Base-by-base conservation (phyloP, 768 basidiomycete species). In the Phanerodontia chrysosporium region DNA sequence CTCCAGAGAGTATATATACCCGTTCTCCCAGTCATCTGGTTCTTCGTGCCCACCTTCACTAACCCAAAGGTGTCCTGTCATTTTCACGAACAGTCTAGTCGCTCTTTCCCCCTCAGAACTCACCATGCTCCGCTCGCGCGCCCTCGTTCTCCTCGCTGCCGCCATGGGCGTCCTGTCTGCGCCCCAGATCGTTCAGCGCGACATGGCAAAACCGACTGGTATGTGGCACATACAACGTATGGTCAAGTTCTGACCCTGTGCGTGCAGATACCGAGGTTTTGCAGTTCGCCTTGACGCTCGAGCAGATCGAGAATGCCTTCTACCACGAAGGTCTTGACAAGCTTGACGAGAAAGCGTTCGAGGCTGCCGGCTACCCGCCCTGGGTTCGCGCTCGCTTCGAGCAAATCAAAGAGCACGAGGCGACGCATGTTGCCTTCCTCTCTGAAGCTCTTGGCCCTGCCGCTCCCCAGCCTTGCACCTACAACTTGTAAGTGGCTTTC, bases 371-470 rank as follows among this genome's bases (percentile, higher is more conserved):
- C 1, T 82, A 80, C 65, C 73, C 75, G 49, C 51, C 73, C 49
- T 82, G 78, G 76, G 81, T 81, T 45, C 75, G 80, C 51, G 76
- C 71, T 1, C 77, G 82, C 16, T 78, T 83, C 63, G 64, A 69
- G 24, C 78, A 88, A 67, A 82, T 89, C 55, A 69, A 70, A 22
- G 70, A 74, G 32, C 85, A 89, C 67, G 85, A 87, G 67, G 66
- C 69, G 29, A 70, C 71, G 12, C 87, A 90, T 70, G 83, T 84
- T 60, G 65, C 75, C 9, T 77, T 82, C 68, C 74, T 89, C 28
- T 70, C 80, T 8, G 64, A 58, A 7, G 76, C 75, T 0, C 71
- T 86, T 36, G 78, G 79, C 1, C 73, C 71, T 25, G 69, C 74
- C 5, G 78, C 81, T 9, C 74, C 80, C 14, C 57, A 78, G 65